Base-by-base conservation (phyloP, 2,329 filamentous ascomycete genomes). In the Pseudocercospora cruenta region DNA sequence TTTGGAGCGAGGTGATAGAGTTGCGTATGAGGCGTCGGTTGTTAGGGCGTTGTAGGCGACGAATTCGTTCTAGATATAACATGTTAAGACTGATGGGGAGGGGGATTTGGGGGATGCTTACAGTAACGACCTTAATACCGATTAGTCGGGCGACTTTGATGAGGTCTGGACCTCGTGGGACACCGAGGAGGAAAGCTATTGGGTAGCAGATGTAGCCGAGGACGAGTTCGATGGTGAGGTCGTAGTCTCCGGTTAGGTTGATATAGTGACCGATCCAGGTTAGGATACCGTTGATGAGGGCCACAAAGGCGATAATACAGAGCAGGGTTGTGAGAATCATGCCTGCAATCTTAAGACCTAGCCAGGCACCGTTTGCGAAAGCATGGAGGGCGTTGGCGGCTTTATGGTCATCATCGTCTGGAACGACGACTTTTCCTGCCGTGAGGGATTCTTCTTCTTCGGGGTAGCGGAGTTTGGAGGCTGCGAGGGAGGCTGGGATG, bases 381-480 rank as follows among this genome's bases (percentile, higher is more conserved):
- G 93, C 92, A 77, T 96, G 92, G 3, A 97, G 86, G 12, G 88
- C 86, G 76, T 97, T 97, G 69, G 89, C 84, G n/a, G 92, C 87
- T 72, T 86, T 87, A 77, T 92, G 83, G 71, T 94, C 90, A 6
- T 90, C 86, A 7, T 90, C 86, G 62, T 94, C 90, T 2, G 93
- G 92, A 26, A 96, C 87, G 49, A 94, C 88, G 31, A 95, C 90
- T 19, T 88, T 87, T 64, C 93, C 92, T 4, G 91, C 90, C 0
- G 93, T 97, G 39, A 96, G 83, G 0, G 92, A 91, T 79, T 94
- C 91, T 78, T 96, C 92, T 2, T 88, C 90, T 81, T 97, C 94
- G 2, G 94, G 94, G 78, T 91, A 97, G 64, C 94, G 90, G 73
- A 97, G 85, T 82, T 97, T 97, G 69, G 91, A 94, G 67, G 95